phyloP scores from a whole-genome alignment of 495 filamentous ascomycete genomes.

The Baudoinia panamericana region DNA sequence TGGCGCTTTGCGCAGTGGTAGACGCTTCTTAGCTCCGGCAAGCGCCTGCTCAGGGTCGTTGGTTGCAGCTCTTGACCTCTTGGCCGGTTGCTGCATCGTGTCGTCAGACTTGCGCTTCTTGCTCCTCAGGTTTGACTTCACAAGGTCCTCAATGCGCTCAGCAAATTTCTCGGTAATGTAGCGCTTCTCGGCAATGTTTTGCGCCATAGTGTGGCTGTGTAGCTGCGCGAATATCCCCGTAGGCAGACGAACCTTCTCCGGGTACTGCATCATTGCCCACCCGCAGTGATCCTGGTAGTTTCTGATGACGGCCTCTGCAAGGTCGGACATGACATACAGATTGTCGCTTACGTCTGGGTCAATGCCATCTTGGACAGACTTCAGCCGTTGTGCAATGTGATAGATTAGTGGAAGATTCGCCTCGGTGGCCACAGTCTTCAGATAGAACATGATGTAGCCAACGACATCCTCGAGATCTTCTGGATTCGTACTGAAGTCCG shows the following conservation, averaged over 20 bases:
- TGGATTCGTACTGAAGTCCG: constrained; percentile 61
- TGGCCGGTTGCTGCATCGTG: constrained; percentile 24
- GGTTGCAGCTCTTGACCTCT: constrained; percentile 32
- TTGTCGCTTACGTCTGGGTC: constrained; percentile 44
- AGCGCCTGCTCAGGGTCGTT: no score
- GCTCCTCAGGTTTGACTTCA: constrained; percentile 27
- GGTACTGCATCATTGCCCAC: constrained; percentile 67
- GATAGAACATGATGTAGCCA: constrained; percentile 79
- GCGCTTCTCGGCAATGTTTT: constrained; percentile 69
- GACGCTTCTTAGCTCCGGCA: constrained; percentile 14
- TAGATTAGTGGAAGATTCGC: constrained; percentile 80
- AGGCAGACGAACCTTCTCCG: constrained; percentile 61
- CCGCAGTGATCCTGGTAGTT: constrained; percentile 68
- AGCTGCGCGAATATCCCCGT: constrained; percentile 62
- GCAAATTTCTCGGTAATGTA: constrained; percentile 73
- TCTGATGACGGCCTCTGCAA: constrained; percentile 69
- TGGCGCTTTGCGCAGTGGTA: constrained; percentile 26
- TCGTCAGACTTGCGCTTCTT: constrained; percentile 28
- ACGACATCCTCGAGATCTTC: constrained; percentile 67
- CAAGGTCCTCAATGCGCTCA: constrained; percentile 58
- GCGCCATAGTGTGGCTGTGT: constrained; percentile 61
- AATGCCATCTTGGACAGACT: constrained; percentile 74
- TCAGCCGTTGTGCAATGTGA: constrained; percentile 84
- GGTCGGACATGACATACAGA: constrained; percentile 77
- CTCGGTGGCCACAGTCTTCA: constrained; percentile 67